phyloP scores from a whole-genome alignment of 2,329 filamentous ascomycete genomes.

The Fusarium falciforme region DNA sequence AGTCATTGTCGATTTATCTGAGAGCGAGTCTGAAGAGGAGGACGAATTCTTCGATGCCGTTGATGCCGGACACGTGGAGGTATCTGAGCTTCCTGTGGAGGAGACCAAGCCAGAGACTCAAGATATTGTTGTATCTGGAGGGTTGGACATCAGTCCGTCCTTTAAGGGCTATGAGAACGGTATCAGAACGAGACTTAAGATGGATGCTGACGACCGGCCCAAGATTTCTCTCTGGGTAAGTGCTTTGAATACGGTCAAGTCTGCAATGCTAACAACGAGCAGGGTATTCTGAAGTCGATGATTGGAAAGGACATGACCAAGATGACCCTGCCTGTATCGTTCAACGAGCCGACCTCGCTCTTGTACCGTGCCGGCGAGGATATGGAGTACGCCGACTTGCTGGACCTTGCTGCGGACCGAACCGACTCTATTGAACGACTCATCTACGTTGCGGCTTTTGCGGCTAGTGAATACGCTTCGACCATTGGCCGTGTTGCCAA shows the following conservation, averaged over 20 bases:
- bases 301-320: slow-evolving; percentile 99
- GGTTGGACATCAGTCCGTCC: slow-evolving; percentile 76
- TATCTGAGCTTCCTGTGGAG: slow-evolving; percentile 73
- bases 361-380: slow-evolving; percentile 96
- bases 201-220: slow-evolving; percentile 92
- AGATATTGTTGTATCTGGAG: slow-evolving; percentile 54
- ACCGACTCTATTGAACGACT: slow-evolving; percentile 90
- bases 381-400: slow-evolving; percentile 95
- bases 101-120: slow-evolving; percentile 57
- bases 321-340: slow-evolving; percentile 98
- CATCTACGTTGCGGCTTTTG: slow-evolving; percentile 95
- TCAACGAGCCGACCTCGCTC: slow-evolving; percentile 97
- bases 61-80: slow-evolving; percentile 89
- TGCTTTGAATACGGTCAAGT: slow-evolving; percentile 15
- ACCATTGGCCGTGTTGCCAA: slow-evolving; percentile 97
- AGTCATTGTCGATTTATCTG: slow-evolving; percentile 80
- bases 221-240: slow-evolving; percentile 96
- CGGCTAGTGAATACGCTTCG: slow-evolving; percentile 95
- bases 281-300: slow-evolving; percentile 99
- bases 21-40: slow-evolving; percentile 83
- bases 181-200: slow-evolving; percentile 80
- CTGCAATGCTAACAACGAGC: slow-evolving; percentile 36
- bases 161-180: slow-evolving; percentile 95
- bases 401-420: slow-evolving; percentile 88
- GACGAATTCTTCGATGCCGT: slow-evolving; percentile 98